Percentiles rank a stretch among this genome's conserved stretches.
These are phyloP conservation scores for Aspergillus pseudoglaucus DNA, from an alignment of 2,329 filamentous ascomycete species.

Conservation along the genomic window DNA sequence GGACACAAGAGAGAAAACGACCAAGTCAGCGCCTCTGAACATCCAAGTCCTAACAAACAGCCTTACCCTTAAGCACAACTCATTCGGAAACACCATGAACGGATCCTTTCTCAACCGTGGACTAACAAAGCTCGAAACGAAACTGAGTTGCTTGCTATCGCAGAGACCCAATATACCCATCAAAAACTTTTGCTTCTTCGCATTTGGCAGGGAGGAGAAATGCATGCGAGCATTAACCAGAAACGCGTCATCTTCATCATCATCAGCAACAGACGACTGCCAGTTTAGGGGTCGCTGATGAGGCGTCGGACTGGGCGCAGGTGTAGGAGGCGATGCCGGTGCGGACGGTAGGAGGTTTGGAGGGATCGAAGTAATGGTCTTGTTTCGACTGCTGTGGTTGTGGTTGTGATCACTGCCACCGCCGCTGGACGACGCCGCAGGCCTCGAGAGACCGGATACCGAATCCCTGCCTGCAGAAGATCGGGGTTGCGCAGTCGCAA, in stretches of 20 bases:
- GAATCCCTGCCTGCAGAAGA: constrained; percentile 24
- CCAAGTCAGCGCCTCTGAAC: constrained; percentile 7
- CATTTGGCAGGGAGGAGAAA: constrained; percentile 69
- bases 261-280: constrained; percentile 34
- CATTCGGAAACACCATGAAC: constrained; percentile 84
- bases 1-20: constrained; percentile 2
- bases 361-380: constrained; percentile 47
- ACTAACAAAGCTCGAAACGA: constrained; percentile 92
- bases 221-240: constrained; percentile 71
- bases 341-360: constrained; percentile 58
- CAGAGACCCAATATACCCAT: constrained; percentile 88
- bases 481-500: constrained; percentile 23
- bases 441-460: constrained; percentile 25
- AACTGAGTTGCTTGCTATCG: constrained; percentile 90
- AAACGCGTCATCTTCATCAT: constrained; percentile 74
- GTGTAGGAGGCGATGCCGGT: constrained; percentile 61
- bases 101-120: constrained; percentile 93
- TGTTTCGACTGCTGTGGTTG: constrained; percentile 24
- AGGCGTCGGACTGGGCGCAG: constrained; percentile 59
- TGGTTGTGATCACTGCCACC: constrained; percentile 13
- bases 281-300: constrained; percentile 52
- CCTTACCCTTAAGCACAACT: constrained; percentile 79
- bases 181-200: constrained; percentile 72
- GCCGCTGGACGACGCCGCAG: constrained; percentile 41
- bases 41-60: background rate